Evolutionary conservation across 2,329 filamentous ascomycete genomes (phyloP).

Genomic region (Claviceps pusilla): DNA sequence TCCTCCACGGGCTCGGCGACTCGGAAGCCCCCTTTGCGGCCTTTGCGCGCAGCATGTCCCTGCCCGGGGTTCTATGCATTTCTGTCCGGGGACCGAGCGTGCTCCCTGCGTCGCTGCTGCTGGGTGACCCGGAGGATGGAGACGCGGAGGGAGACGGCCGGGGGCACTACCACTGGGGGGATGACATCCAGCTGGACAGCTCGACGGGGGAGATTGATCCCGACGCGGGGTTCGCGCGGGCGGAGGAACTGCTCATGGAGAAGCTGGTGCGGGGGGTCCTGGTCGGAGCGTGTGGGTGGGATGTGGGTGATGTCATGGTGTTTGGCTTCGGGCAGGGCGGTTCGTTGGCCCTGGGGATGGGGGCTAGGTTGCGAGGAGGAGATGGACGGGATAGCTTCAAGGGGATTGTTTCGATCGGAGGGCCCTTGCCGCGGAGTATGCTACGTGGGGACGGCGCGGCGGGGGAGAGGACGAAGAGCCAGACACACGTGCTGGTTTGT

Average conservation of each 20-base stretch:
- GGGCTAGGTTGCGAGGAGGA: conserved; percentile 20
- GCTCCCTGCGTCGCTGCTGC: conserved; percentile 51
- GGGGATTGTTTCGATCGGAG: conserved; percentile 51
- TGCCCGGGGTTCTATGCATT: conserved; percentile 65
- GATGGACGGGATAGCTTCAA: conserved; percentile 21
- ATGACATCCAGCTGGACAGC: conserved; percentile 43
- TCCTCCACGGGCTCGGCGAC: conserved; percentile 78
- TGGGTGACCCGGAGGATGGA: conserved; percentile 12
- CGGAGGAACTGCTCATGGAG: conserved; percentile 30
- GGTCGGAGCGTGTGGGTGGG: conserved; percentile 43
- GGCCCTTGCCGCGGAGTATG: conserved; percentile 38
- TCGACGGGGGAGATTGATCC: conserved; percentile 38
- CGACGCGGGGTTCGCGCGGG: conserved; percentile 45
- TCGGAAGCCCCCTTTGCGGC: conserved; percentile 50
- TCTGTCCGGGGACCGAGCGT: conserved; percentile 51
- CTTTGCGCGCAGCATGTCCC: conserved; percentile 52
- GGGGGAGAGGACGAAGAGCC: conserved; percentile 35
- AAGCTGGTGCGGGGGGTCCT: conserved; percentile 37
- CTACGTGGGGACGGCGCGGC: conserved; percentile 23
- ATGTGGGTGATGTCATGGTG: conserved; percentile 41
- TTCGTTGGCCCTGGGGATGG: conserved; percentile 42
- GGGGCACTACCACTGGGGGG: conserved; percentile 48
- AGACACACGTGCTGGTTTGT: conserved; percentile 47
- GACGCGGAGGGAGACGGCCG: background rate
- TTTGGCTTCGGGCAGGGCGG: conserved; percentile 57